Evolutionary conservation across 164 flowering plant species (phyloP), one percentile per base, ranked within the genome.

Genomic region (Aristolochia fimbriata): DNA sequence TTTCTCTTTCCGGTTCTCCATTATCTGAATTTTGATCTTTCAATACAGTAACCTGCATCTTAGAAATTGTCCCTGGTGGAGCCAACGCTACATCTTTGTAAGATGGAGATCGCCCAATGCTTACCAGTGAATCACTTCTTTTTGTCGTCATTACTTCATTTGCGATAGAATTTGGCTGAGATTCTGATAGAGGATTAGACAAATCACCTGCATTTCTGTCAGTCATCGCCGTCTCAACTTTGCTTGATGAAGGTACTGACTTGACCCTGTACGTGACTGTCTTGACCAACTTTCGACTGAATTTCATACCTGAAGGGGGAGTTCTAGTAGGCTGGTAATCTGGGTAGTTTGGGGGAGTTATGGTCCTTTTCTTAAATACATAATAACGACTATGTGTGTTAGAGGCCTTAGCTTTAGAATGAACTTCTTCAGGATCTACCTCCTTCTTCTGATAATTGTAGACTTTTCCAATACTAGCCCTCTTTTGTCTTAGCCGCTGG

Each of bases 1-100:
- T 76, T 30, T 59, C 69, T 60, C 53, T 62, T 59, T 15, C 55
- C 24, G 33, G 55, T 51, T 79, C 84, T 51, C 51, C 63, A 20
- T 65, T 71, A 47, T 59, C 73, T 53, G 62, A 59, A 58, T 9
- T n/a, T 25, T 79, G 79, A 65, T 57, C 60, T 54, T 80, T 71
- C n/a, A 75, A 69, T 21, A 49, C 68, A 62, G 64, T 57, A 27
- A 72, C 79, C 62, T 83, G 85, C 68, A 85, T 65, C 78, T 73
- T 81, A 56, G 83, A 68, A 64, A 88, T 81, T 15, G 77, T 81
- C 45, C 99, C 97, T 7, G 96, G 99, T 16, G 94, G 97, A 22
- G 99, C 99, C 62, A 93, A 56, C 47, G 99, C 97, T 52, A 93
- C 97, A 76, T 93, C 99, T 77, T 88, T 93, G 71, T 93, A 93